Base-by-base conservation (phyloP, 495 filamentous ascomycete species). In the Xeromyces bisporus region DNA sequence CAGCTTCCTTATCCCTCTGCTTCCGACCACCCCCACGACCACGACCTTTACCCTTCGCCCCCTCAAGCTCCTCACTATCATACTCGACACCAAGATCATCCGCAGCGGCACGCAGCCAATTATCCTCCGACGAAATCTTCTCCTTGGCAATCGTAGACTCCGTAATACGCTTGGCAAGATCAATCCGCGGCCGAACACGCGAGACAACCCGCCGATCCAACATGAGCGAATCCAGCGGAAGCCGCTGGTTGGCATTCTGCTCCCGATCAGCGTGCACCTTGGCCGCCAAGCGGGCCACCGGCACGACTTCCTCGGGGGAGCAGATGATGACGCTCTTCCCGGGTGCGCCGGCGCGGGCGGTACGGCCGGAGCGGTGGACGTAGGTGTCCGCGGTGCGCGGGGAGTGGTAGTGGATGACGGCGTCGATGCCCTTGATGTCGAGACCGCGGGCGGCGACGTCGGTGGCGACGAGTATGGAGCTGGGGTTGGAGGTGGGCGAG, bases 361-460 rank as follows among this genome's bases (percentile, higher is more conserved):
- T 96, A 43, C 89, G 81, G 15, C 89, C 89, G 3, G 91, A 94
- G 34, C 89, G 75, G 47, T 97, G 89, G 15, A 97, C 84, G 46
- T 97, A 97, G 36, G 73, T 74, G 53, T 96, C 89, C 15, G 89
- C 89, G 9, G 83, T 60, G 31, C 85, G 79, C 5, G 89, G 89
- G 7, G 93, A 75, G 55, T 96, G 91, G 56, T 97, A 97, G 49
- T 97, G 89, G 14, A 97, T 51, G 16, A 97, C 72, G 15, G 86
- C 64, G 31, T 93, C 73, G 26, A 96, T 81, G 17, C 69, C 71
- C 28, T 79, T 77, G 48, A 97, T 93, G 56, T 97, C 89, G 30
- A 97, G 73, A 46, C 89, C 89, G 37, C 89, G 74, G n/a, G 91
- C 87, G 1, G 89, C 91, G 26, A 96, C 86, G 47, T 97, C 89